Percentiles rank a stretch among this genome's conserved stretches.
These are phyloP conservation scores for Candida gigantensis DNA, from an alignment of 1,139 yeast species.

Conservation along the genomic window DNA sequence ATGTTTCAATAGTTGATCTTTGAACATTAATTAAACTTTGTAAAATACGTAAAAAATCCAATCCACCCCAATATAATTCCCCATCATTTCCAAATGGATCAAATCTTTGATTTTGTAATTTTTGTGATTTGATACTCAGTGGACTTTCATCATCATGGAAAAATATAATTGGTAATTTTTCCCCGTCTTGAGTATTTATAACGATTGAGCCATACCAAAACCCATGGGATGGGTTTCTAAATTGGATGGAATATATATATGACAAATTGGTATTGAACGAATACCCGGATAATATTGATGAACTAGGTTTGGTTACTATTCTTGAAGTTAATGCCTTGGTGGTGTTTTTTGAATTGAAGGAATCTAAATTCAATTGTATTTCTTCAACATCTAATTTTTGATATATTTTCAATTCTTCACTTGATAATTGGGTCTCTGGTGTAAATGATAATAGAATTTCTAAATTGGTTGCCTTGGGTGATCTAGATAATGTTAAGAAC, in stretches of 20 bases:
- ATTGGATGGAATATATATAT: conserved; percentile 74
- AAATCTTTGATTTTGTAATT: conserved; percentile 60
- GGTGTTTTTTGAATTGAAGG: conserved; percentile 17
- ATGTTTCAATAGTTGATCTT: conserved; percentile 68
- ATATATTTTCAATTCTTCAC: conserved; percentile 51
- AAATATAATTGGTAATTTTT: conserved; percentile 76
- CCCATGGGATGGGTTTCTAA: conserved; percentile 79
- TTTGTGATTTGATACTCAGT: conserved; percentile 65
- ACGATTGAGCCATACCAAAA: conserved; percentile 92
- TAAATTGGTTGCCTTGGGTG: conserved; percentile 51
- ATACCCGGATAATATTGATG: conserved; percentile 57
- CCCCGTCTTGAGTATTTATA: conserved; percentile 68
- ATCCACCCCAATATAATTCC: conserved; percentile 88
- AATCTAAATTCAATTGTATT: conserved; percentile 23
- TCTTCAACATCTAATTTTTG: conserved; percentile 53
- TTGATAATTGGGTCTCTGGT: conserved; percentile 59
- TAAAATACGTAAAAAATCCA: conserved; percentile 63
- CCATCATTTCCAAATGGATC: conserved; percentile 72
- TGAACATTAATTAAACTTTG: conserved; percentile 60
- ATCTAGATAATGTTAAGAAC: conserved; percentile 61
- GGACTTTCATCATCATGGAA: conserved; percentile 90
- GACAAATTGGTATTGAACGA: conserved; percentile 64
- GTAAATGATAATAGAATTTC: conserved; percentile 74
- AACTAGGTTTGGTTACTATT: conserved; percentile 52
- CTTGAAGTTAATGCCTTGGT: conserved; percentile 17